phyloP scores from a whole-genome alignment of 192 early-diverging fungal genomes.

The Radiomyces spectabilis region DNA sequence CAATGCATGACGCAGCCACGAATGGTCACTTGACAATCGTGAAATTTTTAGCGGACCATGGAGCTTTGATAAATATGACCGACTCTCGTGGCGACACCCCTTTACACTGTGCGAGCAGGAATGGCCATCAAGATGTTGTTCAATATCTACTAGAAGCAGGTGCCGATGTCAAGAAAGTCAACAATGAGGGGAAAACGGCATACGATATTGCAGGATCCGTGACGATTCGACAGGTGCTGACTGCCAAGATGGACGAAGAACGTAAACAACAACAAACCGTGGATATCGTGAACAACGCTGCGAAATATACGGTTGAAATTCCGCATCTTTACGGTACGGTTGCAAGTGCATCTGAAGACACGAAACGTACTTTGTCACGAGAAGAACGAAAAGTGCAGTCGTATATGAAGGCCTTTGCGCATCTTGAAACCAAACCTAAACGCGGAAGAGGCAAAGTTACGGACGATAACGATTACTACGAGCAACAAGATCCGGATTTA shows the following conservation, averaged over 20 bases:
- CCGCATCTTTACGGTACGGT: no score
- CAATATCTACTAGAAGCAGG: constrained; percentile 37
- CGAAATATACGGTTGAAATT: no score
- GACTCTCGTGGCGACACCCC: constrained; percentile 56
- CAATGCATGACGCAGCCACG: constrained; percentile 46
- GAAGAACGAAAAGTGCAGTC: constrained; percentile 66
- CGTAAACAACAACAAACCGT: constrained; percentile 19
- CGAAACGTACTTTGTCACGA: constrained; percentile 53
- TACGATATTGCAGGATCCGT: constrained; percentile 34
- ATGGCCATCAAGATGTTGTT: constrained; percentile 43
- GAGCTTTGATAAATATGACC: constrained; percentile 48
- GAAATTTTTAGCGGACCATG: constrained; percentile 39
- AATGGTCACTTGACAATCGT: constrained; percentile 39
- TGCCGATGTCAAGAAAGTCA: constrained; percentile 35
- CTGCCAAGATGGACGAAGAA: constrained; percentile 15
- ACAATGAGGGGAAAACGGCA: constrained; percentile 47
- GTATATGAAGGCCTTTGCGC: constrained; percentile 51
- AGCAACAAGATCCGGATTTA: constrained; percentile 40
- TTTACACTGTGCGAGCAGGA: constrained; percentile 61
- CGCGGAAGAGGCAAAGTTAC: no score
- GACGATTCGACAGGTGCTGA: constrained; percentile 8
- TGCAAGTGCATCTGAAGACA: no score
- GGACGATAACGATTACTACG: no score
- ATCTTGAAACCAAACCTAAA: no score
- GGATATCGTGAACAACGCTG: no score